A percentile compares a stretch with the other conserved stretches of the same genome.
These are phyloP conservation scores for Leptodermis oblonga DNA, from an alignment of 257 asterid genomes.

Conservation along the genomic window DNA sequence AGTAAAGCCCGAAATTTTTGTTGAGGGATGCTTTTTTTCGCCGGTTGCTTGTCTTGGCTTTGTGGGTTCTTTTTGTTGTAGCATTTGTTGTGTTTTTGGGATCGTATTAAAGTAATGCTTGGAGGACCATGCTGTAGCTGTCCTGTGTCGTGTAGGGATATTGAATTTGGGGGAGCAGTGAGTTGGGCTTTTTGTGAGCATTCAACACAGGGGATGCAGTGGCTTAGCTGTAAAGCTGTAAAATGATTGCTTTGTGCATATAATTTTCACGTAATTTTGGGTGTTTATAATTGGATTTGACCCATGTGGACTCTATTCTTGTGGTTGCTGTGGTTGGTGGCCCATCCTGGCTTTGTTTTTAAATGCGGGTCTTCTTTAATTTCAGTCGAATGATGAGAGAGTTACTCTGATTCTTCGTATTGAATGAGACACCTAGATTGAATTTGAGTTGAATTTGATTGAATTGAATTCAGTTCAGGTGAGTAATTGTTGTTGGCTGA, in stretches of 20 bases:
- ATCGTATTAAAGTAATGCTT: constrained; percentile 16
- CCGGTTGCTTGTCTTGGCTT: constrained; percentile 19
- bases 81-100: constrained; percentile 13
- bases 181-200: constrained; percentile 15
- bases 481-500: constrained; percentile 1
- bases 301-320: constrained; percentile 27
- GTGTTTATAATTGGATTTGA: constrained; percentile 21
- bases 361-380: constrained; percentile 34
- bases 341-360: constrained; percentile 28
- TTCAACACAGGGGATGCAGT: constrained; percentile 9
- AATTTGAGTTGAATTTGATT: constrained; percentile 13
- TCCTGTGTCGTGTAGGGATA: constrained; percentile 15
- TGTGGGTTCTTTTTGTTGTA: constrained; percentile 23
- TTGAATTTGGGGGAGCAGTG: constrained; percentile 13
- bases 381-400: constrained; percentile 41
- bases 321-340: constrained; percentile 67
- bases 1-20: constrained; percentile 31
- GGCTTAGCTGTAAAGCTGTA: constrained; percentile 27
- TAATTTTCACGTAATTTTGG: constrained; percentile 22
- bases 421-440: constrained; percentile 23
- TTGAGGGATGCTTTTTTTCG: constrained; percentile 25
- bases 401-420: constrained; percentile 25
- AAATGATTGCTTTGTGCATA: constrained; percentile 13
- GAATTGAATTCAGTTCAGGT: not conserved
- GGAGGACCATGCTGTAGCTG: constrained; percentile 30